These are phyloP conservation scores for Phytophthora uliginosa DNA, from an alignment of 352 stramenopile species.

Conservation along the genomic window DNA sequence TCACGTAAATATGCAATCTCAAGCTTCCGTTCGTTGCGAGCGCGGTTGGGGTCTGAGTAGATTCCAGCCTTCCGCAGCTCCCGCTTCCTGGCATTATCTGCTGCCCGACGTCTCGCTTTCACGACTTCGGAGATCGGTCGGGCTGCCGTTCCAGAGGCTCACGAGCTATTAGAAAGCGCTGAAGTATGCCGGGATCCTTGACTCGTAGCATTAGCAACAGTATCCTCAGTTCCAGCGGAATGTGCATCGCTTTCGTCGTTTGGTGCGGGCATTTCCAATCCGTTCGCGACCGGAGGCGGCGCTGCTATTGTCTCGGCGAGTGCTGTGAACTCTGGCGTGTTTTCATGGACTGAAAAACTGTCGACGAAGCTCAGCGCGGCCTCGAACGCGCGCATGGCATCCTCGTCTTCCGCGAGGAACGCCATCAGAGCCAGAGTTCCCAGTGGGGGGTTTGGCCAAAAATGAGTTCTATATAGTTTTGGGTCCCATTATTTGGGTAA, in stretches of 20 bases:
- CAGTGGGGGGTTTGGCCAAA: too few relatives aligned
- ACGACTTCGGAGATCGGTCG: conserved; percentile 11
- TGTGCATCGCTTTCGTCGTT: neutral
- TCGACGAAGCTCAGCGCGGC: conserved; percentile 37
- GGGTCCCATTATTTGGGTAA: neutral
- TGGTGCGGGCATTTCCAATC: conserved; percentile 7
- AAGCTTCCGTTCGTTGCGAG: conserved; percentile 42
- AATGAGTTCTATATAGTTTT: neutral
- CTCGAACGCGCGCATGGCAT: conserved; percentile 33
- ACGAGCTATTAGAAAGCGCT: neutral
- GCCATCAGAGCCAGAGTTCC: too few relatives aligned
- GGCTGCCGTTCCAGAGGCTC: neutral
- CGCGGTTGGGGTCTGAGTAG: conserved; percentile 36
- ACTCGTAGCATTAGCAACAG: neutral
- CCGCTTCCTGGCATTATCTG: conserved; percentile 27
- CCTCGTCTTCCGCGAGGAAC: conserved; percentile 27
- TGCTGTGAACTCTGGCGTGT: neutral
- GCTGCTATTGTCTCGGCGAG: neutral
- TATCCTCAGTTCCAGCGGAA: conserved; percentile 1
- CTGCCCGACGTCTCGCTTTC: conserved; percentile 24
- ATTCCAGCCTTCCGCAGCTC: conserved; percentile 21
- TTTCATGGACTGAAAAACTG: conserved; percentile 16
- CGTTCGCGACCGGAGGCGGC: conserved; percentile 4
- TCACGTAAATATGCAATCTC: conserved; percentile 38
- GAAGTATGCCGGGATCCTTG: neutral